Evolutionary conservation across 331 rosid species (phyloP).

Genomic region (Cucumis variabilis): DNA sequence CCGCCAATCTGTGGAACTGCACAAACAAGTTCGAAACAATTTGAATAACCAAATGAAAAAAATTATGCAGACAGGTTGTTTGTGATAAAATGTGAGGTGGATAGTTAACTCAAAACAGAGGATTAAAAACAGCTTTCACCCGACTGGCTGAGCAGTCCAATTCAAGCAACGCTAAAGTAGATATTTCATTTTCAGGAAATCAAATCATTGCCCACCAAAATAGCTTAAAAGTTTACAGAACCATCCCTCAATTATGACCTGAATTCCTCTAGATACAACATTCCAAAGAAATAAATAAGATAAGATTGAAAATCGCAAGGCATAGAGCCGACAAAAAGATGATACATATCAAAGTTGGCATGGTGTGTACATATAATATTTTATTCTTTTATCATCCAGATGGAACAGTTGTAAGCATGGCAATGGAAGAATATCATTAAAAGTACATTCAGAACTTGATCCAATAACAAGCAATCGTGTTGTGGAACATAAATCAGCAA

Average conservation of each 20-base stretch:
- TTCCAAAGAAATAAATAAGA: background rate
- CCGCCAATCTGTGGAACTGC: slow-evolving; percentile 90
- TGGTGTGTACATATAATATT: background rate
- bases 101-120: background rate
- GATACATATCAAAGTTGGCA: background rate
- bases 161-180: background rate
- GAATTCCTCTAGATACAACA: background rate
- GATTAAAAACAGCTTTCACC: background rate
- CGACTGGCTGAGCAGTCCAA: background rate
- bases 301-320: background rate
- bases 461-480: background rate
- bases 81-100: background rate
- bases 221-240: background rate
- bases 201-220: background rate
- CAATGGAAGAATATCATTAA: slow-evolving; percentile 18
- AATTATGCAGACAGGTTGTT: background rate
- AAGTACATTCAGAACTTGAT: background rate
- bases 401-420: background rate
- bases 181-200: background rate
- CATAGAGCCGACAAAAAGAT: background rate
- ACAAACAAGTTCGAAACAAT: slow-evolving; percentile 40
- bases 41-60: slow-evolving; percentile 1
- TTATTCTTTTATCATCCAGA: background rate
- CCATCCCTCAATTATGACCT: background rate
- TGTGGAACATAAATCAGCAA: slow-evolving; percentile 8